Evolutionary conservation across 2,329 filamentous ascomycete genomes (phyloP).

Genomic region (Colletotrichum tabaci): DNA sequence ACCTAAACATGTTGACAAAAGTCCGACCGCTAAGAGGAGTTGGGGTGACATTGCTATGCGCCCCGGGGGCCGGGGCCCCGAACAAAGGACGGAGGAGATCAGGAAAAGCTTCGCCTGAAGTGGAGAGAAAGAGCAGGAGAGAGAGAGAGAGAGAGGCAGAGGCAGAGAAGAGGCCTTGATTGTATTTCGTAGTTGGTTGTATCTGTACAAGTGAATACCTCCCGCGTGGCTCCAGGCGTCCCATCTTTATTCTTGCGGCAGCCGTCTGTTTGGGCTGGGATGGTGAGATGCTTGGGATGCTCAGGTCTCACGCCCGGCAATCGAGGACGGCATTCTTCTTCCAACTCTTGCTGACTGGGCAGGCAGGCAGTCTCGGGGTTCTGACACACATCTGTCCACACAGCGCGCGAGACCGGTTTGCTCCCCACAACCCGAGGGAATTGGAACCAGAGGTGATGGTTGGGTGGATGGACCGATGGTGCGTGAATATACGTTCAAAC

Average conservation of each 20-base stretch:
- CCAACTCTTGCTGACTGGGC: neutral
- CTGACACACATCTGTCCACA: neutral
- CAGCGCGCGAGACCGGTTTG: slow-evolving; percentile 11
- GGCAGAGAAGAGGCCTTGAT: slow-evolving; percentile 4
- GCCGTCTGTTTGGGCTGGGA: slow-evolving; percentile 16
- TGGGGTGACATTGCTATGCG: neutral
- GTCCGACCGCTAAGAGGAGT: neutral
- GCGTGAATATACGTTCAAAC: neutral
- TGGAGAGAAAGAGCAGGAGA: slow-evolving; percentile 16
- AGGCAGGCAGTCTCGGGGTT: too few relatives aligned
- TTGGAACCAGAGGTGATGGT: neutral
- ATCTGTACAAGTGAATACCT: too few relatives aligned
- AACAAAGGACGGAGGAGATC: slow-evolving; percentile 20
- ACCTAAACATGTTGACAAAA: neutral
- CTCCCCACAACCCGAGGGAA: slow-evolving; percentile 33
- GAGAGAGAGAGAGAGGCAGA: too few relatives aligned
- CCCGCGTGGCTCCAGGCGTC: slow-evolving; percentile 5
- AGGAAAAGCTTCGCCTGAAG: slow-evolving; percentile 40
- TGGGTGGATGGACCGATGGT: neutral
- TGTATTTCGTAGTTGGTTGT: neutral
- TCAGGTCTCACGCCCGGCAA: slow-evolving; percentile 16
- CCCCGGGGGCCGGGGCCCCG: neutral
- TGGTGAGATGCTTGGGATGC: neutral
- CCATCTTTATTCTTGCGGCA: slow-evolving; percentile 10
- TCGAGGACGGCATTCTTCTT: slow-evolving; percentile 18